Evolutionary conservation across 371 early-diverging fungal genomes (phyloP), one percentile per base, ranked within the genome.

Genomic region (Mortierella polycephala): DNA sequence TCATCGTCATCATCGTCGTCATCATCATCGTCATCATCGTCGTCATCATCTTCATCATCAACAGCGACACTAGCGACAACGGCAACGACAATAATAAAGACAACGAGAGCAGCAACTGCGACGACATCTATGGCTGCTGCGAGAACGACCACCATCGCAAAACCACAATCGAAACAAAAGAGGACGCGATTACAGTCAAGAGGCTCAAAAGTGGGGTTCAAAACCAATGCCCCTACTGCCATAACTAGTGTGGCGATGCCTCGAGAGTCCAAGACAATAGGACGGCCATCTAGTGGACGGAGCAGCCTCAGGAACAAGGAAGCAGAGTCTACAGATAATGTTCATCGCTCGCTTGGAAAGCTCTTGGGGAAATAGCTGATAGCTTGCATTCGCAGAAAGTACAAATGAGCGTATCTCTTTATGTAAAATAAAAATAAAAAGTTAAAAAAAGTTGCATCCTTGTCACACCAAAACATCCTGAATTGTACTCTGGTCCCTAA

Each of bases 401-500:
- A 30, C 30, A 30, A 30, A 30, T 30, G 30, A 30, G 30, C 1
- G 1, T 30, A 30, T 30, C 30, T 30, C 30, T 30, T 30, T 30
- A 30, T 30, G 30, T 30, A 30, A 30, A 30, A n/a, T n/a, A n/a
- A n/a, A n/a, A n/a, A n/a, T n/a, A n/a, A n/a, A n/a, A n/a, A n/a
- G n/a, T n/a, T 30, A 30, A 30, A 30, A 30, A 52, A 23, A 62
- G 47, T 41, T 13, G 30, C 30, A 30, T 1, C 30, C 30, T 30
- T 4, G 4, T 40, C 21, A 70, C 2, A 23, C 51, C 60, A 45
- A 64, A 20, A 65, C 61, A 11, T 66, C 62, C 41, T 72, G 72
- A 41, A 21, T 56, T n/a, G 67, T 30, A 5, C 52, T 62, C 12
- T 7, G 16, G 46, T 66, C 52, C n/a, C 51, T 62, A 41, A 62